These are phyloP conservation scores for Corymbia maculata DNA, from an alignment of 345 rosid genomes.

Conservation along the genomic window DNA sequence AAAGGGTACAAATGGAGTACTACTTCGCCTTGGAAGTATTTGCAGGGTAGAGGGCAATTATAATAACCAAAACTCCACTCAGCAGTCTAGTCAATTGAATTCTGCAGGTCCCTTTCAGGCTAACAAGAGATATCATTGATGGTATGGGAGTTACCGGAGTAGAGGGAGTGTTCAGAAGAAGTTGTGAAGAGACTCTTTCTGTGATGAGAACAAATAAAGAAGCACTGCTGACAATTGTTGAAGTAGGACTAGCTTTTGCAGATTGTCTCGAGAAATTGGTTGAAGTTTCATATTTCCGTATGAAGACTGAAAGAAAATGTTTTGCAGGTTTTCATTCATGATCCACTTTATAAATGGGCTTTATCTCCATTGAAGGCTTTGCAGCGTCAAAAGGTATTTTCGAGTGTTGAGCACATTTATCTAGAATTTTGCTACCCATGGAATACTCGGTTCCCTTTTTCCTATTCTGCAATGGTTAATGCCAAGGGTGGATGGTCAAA, in stretches of 20 bases:
- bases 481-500: not conserved
- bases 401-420: not conserved
- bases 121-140: constrained; percentile 87
- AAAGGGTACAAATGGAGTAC: not conserved
- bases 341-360: constrained; percentile 98
- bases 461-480: not conserved
- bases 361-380: constrained; percentile 91
- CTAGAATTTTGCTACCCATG: too few relatives aligned
- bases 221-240: constrained; percentile 87
- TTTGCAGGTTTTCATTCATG: constrained; percentile 94
- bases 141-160: constrained; percentile 99
- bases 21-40: not conserved
- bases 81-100: not conserved
- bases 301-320: not conserved
- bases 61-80: not conserved
- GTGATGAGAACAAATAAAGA: constrained; percentile 98
- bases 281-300: not conserved
- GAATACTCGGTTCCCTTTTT: not conserved
- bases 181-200: constrained; percentile 92
- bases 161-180: constrained; percentile 92
- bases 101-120: constrained; percentile 87
- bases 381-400: constrained; percentile 93
- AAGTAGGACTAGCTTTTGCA: constrained; percentile 37
- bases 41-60: not conserved
- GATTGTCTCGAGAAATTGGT: not conserved